Evolutionary conservation across 73 alveolate species (phyloP).

Genomic region (Loxodes magnus): DNA sequence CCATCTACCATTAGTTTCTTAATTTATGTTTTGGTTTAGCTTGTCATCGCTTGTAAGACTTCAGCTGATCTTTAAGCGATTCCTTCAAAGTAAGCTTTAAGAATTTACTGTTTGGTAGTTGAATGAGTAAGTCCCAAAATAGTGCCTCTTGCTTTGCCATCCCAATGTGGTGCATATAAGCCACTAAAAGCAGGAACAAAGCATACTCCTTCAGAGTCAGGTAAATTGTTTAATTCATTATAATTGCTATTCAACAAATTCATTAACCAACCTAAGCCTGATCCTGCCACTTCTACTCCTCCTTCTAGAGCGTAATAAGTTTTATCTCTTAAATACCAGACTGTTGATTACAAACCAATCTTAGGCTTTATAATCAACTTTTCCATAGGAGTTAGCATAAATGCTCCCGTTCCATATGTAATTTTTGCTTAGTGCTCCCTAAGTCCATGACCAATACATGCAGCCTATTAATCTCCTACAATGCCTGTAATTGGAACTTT

Average conservation of each 20-base stretch:
- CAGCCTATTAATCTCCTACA: slow-evolving; percentile 79
- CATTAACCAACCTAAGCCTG: slow-evolving; percentile 37
- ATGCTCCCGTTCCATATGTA: slow-evolving; percentile 85
- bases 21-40: slow-evolving; percentile 17
- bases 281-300: slow-evolving; percentile 57
- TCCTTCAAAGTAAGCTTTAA: slow-evolving; percentile 47
- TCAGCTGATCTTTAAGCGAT: slow-evolving; percentile 38
- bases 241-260: slow-evolving; percentile 21
- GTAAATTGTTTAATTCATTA: slow-evolving; percentile 23
- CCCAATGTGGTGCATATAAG: slow-evolving; percentile 64
- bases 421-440: slow-evolving; percentile 48
- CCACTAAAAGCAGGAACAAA: slow-evolving; percentile 70
- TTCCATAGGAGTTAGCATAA: slow-evolving; percentile 46
- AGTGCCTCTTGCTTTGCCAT: slow-evolving; percentile 46
- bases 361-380: background rate
- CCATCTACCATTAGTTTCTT: slow-evolving; percentile 38
- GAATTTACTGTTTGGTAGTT: slow-evolving; percentile 38
- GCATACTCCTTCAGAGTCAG: slow-evolving; percentile 39
- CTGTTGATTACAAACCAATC: slow-evolving; percentile 43
- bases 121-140: slow-evolving; percentile 37
- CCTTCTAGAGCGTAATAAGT: slow-evolving; percentile 59
- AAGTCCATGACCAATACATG: slow-evolving; percentile 62
- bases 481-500: slow-evolving; percentile 73
- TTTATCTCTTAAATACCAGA: slow-evolving; percentile 16
- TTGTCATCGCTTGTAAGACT: slow-evolving; percentile 29